These are phyloP conservation scores for Aleurites moluccanus DNA, from an alignment of 441 rosid species.

Conservation along the genomic window DNA sequence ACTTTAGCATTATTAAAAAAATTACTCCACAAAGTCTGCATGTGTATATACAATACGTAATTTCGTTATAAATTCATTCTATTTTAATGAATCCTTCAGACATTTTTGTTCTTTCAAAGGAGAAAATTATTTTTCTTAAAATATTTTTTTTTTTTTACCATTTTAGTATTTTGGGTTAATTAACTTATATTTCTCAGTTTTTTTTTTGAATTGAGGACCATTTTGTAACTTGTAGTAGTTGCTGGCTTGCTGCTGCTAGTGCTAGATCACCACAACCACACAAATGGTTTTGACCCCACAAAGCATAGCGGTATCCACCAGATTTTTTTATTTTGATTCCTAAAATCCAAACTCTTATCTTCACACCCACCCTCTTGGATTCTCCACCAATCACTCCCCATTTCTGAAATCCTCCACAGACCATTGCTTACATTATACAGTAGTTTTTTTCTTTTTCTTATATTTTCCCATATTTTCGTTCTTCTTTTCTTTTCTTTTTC, in stretches of 20 bases:
- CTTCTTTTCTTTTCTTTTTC: not conserved
- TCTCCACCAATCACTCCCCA: constrained; percentile 31
- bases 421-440: not conserved
- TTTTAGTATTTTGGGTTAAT: no score
- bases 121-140: no score
- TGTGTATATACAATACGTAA: no score
- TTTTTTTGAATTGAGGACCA: not conserved
- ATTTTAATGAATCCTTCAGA: no score
- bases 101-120: no score
- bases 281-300: constrained; percentile 29
- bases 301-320: constrained; percentile 37
- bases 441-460: not conserved
- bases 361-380: constrained; percentile 9
- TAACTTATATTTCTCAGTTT: no score
- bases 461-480: not conserved
- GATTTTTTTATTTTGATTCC: constrained; percentile 35
- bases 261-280: constrained; percentile 21
- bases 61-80: no score
- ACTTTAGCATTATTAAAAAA: no score
- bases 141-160: no score
- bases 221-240: not conserved
- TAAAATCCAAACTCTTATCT: constrained; percentile 43
- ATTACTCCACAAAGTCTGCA: no score
- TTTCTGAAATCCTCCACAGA: not conserved
- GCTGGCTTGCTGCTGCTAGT: not conserved